Conservation (phyloP, 1,284 basidiomycete genomes). For the Moniliella sp. region DNA sequence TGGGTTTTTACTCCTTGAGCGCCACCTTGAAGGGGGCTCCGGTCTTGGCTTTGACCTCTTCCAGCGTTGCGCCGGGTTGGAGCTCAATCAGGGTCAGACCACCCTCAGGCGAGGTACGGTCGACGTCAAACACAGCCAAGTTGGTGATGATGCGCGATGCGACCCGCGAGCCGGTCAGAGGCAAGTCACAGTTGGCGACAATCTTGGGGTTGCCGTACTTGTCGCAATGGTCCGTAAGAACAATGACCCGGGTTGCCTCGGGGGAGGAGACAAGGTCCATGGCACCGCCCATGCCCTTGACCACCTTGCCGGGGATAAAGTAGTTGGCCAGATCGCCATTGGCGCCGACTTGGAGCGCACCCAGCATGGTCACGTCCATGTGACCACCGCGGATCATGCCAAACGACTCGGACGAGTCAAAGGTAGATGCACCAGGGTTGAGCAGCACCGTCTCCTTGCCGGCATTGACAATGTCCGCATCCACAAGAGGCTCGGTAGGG, state of each 20-base stretch:
- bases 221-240: slow-evolving; percentile 3
- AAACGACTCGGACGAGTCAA: slow-evolving; percentile 3
- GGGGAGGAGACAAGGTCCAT: slow-evolving; percentile 4
- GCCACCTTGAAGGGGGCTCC: slow-evolving; percentile 49
- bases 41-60: slow-evolving; percentile 66
- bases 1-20: too few relatives aligned
- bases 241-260: slow-evolving; percentile 2
- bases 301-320: slow-evolving; percentile 2
- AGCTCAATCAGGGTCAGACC: slow-evolving; percentile 3
- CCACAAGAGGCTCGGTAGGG: slow-evolving; percentile 39
- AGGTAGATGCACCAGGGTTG: slow-evolving; percentile 2
- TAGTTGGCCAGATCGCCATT: slow-evolving; percentile 3
- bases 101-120: slow-evolving; percentile 1
- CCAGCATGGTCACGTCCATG: slow-evolving; percentile 3
- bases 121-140: slow-evolving; percentile 4
- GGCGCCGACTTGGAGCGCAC: slow-evolving; percentile 2
- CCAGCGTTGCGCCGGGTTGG: slow-evolving; percentile 55
- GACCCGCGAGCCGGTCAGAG: slow-evolving; percentile 3
- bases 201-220: slow-evolving; percentile 3
- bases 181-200: slow-evolving; percentile 1
- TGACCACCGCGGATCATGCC: slow-evolving; percentile 5
- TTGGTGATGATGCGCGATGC: slow-evolving; percentile 4
- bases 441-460: slow-evolving; percentile 15
- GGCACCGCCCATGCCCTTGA: slow-evolving; percentile 5
- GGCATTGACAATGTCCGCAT: slow-evolving; percentile 68